Evolutionary conservation across 495 filamentous ascomycete species (phyloP), one percentile per base, ranked within the genome.

Genomic region (Pseudevernia furfuracea): DNA sequence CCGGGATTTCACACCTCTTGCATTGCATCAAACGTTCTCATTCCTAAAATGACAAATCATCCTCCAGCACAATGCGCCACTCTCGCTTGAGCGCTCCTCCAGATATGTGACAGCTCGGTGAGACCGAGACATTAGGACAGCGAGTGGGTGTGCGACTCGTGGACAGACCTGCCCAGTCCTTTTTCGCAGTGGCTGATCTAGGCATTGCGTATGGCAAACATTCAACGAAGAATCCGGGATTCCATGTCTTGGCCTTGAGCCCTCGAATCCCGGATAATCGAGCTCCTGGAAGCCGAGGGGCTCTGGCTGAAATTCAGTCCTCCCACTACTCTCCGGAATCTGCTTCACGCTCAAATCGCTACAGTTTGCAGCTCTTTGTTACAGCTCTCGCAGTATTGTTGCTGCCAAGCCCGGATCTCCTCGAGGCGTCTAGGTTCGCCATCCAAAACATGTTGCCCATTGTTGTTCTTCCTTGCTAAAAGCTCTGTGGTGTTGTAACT

Each of bases 371-470:
- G 36, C 48, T 60, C 66, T 57, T 57, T 41, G 12, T 37, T 46
- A 52, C 66, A 67, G 48, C 62, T 64, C 9, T 63, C 49, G 39
- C 66, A 67, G 49, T 67, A 67, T 25, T 52, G 39, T 37, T 59
- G 34, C 43, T 67, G 62, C 66, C 66, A 67, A 59, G 37, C 44
- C 34, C 57, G 61, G 14, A 64, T 34, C 12, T 56, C 43, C 17
- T 46, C 30, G 3, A 59, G 41, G 37, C 58, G 46, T 30, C 8
- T 32, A 19, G n/a, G 11, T 30, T 63, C 49, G 21, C 30, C 59
- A 30, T 38, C 39, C 38, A 56, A 30, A n/a, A 44, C 37, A 4
- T 43, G 15, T 59, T 59, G 60, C 55, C 43, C 52, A 19, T 28
- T 28, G 25, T 38, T 37, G 15, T 12, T 21, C 17, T 59, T 57